These are phyloP conservation scores for Microbotryum intermedium DNA, from an alignment of 1,284 basidiomycete genomes.

Conservation along the genomic window DNA sequence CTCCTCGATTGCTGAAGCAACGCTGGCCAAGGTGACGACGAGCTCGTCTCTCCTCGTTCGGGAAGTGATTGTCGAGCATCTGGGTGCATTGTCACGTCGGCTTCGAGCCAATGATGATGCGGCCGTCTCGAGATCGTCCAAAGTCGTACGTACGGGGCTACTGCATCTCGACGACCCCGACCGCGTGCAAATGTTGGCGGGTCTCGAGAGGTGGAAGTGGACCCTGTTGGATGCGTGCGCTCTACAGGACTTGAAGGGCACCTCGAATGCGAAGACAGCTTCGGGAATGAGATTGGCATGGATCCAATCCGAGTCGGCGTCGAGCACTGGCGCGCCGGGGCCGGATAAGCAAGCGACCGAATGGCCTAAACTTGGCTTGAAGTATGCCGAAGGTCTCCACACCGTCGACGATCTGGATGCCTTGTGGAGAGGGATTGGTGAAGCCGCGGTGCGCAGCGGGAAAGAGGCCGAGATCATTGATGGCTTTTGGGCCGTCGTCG, in stretches of 20 bases:
- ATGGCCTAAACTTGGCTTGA: slow-evolving; percentile 48
- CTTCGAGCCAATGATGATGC: slow-evolving; percentile 60
- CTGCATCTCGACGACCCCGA: slow-evolving; percentile 38
- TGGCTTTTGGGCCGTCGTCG: slow-evolving; percentile 62
- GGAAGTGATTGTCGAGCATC: slow-evolving; percentile 44
- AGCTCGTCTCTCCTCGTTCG: too few relatives aligned
- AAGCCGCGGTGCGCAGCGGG: slow-evolving; percentile 40
- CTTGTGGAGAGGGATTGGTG: slow-evolving; percentile 66
- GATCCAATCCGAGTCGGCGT: not conserved
- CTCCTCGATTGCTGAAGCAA: slow-evolving; percentile 30
- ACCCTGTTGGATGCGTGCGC: slow-evolving; percentile 61
- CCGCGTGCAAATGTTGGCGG: slow-evolving; percentile 33
- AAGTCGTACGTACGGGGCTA: slow-evolving; percentile 62
- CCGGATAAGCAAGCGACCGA: not conserved
- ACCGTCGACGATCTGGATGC: slow-evolving; percentile 52
- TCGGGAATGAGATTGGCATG: not conserved
- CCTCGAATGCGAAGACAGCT: too few relatives aligned
- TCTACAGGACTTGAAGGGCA: too few relatives aligned
- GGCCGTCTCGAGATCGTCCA: slow-evolving; percentile 58
- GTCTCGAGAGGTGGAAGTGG: slow-evolving; percentile 84
- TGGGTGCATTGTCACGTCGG: slow-evolving; percentile 60
- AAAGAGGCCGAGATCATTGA: slow-evolving; percentile 66
- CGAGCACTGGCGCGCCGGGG: not conserved
- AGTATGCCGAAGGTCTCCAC: slow-evolving; percentile 52
- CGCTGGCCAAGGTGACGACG: too few relatives aligned